Conservation (phyloP, 257 asterid genomes). For the Nicotiana sylvestris region DNA sequence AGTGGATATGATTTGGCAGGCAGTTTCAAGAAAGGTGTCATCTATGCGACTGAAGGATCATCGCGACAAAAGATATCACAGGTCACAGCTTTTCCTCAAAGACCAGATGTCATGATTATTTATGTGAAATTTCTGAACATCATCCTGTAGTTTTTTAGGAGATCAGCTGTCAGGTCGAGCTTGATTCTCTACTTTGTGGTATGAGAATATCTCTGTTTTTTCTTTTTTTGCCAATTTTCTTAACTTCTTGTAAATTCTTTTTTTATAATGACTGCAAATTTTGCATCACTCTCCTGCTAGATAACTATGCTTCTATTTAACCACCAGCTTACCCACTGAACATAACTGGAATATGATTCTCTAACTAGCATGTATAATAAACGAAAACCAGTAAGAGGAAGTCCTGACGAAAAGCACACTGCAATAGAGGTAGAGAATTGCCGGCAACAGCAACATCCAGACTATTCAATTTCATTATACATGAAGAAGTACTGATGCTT, state of each 20-base stretch:
- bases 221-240: not conserved
- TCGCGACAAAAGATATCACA: conserved; percentile 52
- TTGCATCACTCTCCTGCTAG: not conserved
- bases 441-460: not conserved
- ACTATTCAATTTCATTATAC: not conserved
- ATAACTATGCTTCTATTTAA: not conserved
- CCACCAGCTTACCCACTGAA: not conserved
- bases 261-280: not conserved
- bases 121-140: not conserved
- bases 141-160: not conserved
- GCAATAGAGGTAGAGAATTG: not conserved
- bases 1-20: conserved; percentile 93
- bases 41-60: conserved; percentile 34
- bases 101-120: not conserved
- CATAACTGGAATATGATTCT: not conserved
- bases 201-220: not conserved
- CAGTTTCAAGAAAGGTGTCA: conserved; percentile 47
- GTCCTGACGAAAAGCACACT: not conserved
- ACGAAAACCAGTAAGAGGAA: not conserved
- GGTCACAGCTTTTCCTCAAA: conserved; percentile 27
- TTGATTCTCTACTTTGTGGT: not conserved
- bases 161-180: not conserved
- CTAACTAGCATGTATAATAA: not conserved
- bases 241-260: not conserved
- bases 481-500: not conserved